phyloP scores from a whole-genome alignment of 148 eudicot species.

The Vaccinium macrocarpon region DNA sequence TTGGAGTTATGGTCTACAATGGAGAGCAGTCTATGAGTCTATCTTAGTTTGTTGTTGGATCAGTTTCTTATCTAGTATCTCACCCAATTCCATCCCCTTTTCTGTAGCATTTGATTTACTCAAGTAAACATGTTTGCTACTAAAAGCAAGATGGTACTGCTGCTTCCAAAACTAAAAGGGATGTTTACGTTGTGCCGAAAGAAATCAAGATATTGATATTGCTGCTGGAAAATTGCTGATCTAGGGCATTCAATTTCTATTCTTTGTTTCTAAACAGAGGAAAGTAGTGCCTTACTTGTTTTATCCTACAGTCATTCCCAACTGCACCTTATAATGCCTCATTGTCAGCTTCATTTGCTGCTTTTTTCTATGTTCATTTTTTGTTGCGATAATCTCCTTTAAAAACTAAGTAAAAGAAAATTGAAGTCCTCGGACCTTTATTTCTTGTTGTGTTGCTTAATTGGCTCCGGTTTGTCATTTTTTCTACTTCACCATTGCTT shows the following conservation, averaged over 20 bases:
- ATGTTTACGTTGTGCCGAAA: background rate
- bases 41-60: conserved; percentile 1
- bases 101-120: background rate
- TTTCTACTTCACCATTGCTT: background rate
- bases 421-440: background rate
- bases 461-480: background rate
- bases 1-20: background rate
- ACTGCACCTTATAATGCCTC: background rate
- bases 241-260: background rate
- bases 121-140: background rate
- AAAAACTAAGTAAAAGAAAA: background rate
- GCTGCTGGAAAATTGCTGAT: background rate
- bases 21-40: background rate
- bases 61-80: background rate
- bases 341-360: background rate
- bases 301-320: background rate
- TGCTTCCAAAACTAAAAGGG: conserved; percentile 3
- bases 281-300: background rate
- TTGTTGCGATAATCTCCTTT: background rate
- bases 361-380: background rate
- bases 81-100: background rate
- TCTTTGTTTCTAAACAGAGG: background rate
- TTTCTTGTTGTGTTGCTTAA: background rate
- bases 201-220: background rate
- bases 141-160: background rate